phyloP scores from a whole-genome alignment of 176 grass and related monocot genomes.

The Bolboschoenus planiculmis region DNA sequence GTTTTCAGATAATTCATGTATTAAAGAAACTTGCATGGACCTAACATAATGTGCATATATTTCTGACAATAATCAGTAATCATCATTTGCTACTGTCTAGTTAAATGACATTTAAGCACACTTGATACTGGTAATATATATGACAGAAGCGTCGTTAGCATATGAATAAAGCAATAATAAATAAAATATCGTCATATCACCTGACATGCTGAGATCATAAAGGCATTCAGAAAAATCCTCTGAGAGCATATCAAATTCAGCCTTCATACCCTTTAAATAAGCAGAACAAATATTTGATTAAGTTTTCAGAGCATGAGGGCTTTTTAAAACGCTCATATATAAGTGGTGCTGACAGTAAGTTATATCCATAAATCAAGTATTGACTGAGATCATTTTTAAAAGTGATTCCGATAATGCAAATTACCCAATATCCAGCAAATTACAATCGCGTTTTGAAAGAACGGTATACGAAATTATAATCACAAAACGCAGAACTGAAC shows the following conservation, averaged over 20 bases:
- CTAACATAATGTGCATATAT: neutral
- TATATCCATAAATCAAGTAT: neutral
- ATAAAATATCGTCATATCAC: conserved; percentile 36
- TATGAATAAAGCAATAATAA: conserved; percentile 6
- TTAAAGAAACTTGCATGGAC: neutral
- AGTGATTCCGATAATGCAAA: neutral
- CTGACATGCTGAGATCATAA: conserved; percentile 48
- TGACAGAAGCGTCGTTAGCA: neutral
- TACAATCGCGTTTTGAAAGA: neutral
- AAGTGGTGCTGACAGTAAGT: neutral
- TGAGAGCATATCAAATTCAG: conserved; percentile 78
- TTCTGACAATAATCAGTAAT: neutral
- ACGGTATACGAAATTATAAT: neutral
- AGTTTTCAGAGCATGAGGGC: neutral
- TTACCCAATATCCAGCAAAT: neutral
- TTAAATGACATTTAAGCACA: neutral
- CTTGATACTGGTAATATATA: neutral
- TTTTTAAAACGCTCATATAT: neutral
- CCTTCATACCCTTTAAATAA: conserved; percentile 26
- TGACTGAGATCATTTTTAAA: neutral
- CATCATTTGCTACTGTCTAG: neutral
- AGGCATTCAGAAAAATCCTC: conserved; percentile 88
- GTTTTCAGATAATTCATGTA: neutral
- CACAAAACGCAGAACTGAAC: neutral
- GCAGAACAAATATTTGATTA: neutral